Base-by-base conservation (phyloP, 164 flowering plant species). In the Akebia trifoliata region DNA sequence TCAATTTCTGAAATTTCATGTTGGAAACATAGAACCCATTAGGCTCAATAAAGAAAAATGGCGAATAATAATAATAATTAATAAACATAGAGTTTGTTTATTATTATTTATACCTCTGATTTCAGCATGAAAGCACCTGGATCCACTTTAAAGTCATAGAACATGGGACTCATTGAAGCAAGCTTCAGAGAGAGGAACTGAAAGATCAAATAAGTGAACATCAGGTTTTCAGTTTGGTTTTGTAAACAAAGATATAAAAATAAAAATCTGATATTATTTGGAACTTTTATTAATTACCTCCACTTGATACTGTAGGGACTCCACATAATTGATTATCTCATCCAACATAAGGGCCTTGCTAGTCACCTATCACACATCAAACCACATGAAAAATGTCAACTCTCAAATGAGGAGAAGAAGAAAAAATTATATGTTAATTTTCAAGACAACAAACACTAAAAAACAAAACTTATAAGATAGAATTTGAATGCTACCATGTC, bases 281-380 rank as follows among this genome's bases (percentile, higher is more conserved):
- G 9, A 53, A n/a, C 12, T 34, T 21, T 3, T 26, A 22, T 54
- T 29, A n/a, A 5, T 63, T 69, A 88, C 96, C 93, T 88, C 96
- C 0, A 88, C 92, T 84, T 88, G 90, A 69, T 75, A 65, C 61
- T 85, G 88, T n/a, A 87, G 72, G 67, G 88, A 87, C 57, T 85
- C 85, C 22, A 87, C 90, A 75, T 87, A 87, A 45, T 83, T 85
- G 67, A 87, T 87, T 9, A 87, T 87, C 29, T 83, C 90, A 70
- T 88, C 96, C 78, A 88, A 69, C 84, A 85, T 77, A 11, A 75
- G 80, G 65, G 93, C 96, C 86, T 84, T 88, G n/a, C 93, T 86
- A 46, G 77, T 76, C 38, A 88, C 79, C 90, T 83, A 57, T 66
- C 40, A 61, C 17, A 46, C 35, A 62, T 38, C 47, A 67, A 70